phyloP scores from a whole-genome alignment of 2,329 filamentous ascomycete genomes.

The Xylaria sp. region DNA sequence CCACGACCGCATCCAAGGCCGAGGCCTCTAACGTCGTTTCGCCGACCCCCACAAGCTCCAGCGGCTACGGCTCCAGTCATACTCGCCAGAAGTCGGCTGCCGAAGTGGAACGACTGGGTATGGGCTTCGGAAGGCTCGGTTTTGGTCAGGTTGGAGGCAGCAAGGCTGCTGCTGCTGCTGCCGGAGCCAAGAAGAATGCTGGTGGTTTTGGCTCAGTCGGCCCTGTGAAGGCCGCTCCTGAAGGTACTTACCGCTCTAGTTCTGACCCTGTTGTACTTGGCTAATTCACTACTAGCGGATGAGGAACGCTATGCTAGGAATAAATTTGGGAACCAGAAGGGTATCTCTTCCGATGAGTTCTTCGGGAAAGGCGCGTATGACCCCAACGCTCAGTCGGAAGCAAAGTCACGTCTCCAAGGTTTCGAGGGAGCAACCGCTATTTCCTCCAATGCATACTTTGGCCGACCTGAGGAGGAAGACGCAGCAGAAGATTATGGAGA shows the following conservation, averaged over 20 bases:
- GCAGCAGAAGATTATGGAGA: constrained; percentile 84
- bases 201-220: constrained; percentile 89
- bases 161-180: constrained; percentile 66
- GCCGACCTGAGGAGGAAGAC: constrained; percentile 85
- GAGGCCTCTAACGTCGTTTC: constrained; percentile 72
- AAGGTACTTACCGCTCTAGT: constrained; percentile 64
- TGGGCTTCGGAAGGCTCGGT: constrained; percentile 85
- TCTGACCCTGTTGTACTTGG: constrained; percentile 8
- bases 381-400: constrained; percentile 81
- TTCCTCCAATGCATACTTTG: constrained; percentile 97
- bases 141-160: constrained; percentile 84
- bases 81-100: constrained; percentile 72
- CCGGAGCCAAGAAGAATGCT: constrained; percentile 73
- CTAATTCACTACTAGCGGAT: constrained; percentile 65
- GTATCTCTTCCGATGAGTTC: constrained; percentile 97
- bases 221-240: constrained; percentile 73
- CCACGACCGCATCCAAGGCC: constrained; percentile 47
- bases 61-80: constrained; percentile 72
- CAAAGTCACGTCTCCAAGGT: constrained; percentile 85
- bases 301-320: constrained; percentile 83
- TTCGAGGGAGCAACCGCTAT: constrained; percentile 94
- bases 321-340: constrained; percentile 94
- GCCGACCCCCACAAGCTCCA: constrained; percentile 79
- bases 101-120: constrained; percentile 88
- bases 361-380: constrained; percentile 93